A percentile compares a stretch with the other conserved stretches of the same genome.
Evolutionary conservation across 1,284 basidiomycete species (phyloP).

Genomic region (Boletus semigastroideus): DNA sequence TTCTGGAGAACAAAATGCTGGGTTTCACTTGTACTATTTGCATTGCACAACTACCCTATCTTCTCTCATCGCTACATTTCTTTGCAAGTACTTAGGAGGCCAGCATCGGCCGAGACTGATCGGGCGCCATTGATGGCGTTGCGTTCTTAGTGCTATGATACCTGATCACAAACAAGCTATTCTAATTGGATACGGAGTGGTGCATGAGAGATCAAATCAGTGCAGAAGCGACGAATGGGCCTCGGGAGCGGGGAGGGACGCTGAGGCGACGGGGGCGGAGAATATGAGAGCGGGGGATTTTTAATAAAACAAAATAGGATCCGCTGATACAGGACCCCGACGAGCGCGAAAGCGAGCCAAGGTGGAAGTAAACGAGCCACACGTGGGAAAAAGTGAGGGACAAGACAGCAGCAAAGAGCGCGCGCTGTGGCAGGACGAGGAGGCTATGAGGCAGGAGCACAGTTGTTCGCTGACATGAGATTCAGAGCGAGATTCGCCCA

Average conservation of each 20-base stretch:
- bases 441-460: constrained; percentile 19
- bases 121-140: constrained; percentile 19
- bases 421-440: constrained; percentile 19
- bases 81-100: constrained; percentile 27
- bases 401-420: constrained; percentile 22
- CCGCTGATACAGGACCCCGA: constrained; percentile 32
- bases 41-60: constrained; percentile 28
- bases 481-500: constrained; percentile 35
- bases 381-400: constrained; percentile 15
- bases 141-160: constrained; percentile 32
- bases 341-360: constrained; percentile 31
- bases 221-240: constrained; percentile 12
- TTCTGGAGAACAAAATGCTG: constrained; percentile 18
- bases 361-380: constrained; percentile 27
- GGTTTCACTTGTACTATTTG: constrained; percentile 37
- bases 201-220: constrained; percentile 8
- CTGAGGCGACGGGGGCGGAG: constrained; percentile 28
- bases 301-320: too few species aligned
- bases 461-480: constrained; percentile 33
- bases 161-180: constrained; percentile 30
- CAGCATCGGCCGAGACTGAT: constrained; percentile 23
- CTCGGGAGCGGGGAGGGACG: constrained; percentile 19
- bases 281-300: constrained; percentile 4
- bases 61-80: constrained; percentile 21
- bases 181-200: constrained; percentile 24